Evolutionary conservation across 306 rosid genomes (phyloP), one percentile per base, ranked within the genome.

Genomic region (Glycyrrhiza uralensis): DNA sequence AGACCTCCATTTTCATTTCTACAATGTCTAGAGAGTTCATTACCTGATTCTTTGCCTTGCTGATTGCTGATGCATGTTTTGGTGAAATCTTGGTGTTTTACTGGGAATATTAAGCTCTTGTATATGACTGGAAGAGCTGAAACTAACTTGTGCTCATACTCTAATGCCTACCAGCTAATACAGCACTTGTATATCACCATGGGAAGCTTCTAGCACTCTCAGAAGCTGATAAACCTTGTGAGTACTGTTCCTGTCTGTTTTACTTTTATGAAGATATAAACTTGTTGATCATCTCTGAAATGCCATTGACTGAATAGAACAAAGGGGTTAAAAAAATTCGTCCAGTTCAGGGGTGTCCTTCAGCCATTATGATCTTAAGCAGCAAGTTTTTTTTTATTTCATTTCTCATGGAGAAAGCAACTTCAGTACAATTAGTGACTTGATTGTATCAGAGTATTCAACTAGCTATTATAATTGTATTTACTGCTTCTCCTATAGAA

Each of bases 151-250:
- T 79, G 20, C 18, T 59, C 66, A 45, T 67, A 54, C 44, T 71
- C 14, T 35, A 29, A 36, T 57, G 28, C 28, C 67, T 60, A 74
- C 58, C 91, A 91, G 97, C 86, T 66, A 94, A 94, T 73, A 94
- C 96, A 0, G 99, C 99, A 76, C 90, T 94, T 12, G 46, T 86
- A 76, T 91, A 94, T 83, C 99, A 94, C 82, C 94, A 94, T 64
- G 89, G 91, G 75, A 90, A 89, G 71, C 95, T 94, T 78, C 87
- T 94, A 11, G 96, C 97, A 73, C 99, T 94, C 71, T 84, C 87
- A 4, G 99, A 94, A 85, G 93, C 39, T 49, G 99, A 94, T 80
- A 94, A 94, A 84, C 99, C 99, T 14, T 94, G 99, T 94, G 79
- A 85, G 96, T 72, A 32, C 56, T 38, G 15, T 36, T 65, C 46